These are phyloP conservation scores for Ceratobasidium sp. DNA, from an alignment of 1,284 basidiomycete genomes.

Conservation along the genomic window DNA sequence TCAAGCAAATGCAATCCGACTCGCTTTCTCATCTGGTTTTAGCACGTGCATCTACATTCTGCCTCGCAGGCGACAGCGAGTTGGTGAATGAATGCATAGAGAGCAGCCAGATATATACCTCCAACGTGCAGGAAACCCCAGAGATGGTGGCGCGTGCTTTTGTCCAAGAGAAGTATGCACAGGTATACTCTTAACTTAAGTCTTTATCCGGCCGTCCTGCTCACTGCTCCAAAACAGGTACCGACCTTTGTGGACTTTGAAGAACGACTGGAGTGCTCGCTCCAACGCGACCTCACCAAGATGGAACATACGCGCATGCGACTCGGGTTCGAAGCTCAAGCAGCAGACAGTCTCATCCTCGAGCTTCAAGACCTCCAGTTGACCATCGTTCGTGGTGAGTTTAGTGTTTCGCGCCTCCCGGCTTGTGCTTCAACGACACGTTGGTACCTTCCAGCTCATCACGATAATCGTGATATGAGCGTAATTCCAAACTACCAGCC, in stretches of 20 bases:
- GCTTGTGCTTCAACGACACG: conserved; percentile 2
- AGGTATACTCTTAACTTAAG: conserved; percentile 60
- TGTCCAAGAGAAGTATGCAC: conserved; percentile 80
- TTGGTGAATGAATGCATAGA: conserved; percentile 79
- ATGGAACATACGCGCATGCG: conserved; percentile 86
- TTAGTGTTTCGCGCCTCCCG: neutral
- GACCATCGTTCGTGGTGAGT: conserved; percentile 80
- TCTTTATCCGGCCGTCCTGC: neutral
- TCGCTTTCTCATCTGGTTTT: conserved; percentile 85
- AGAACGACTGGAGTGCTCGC: conserved; percentile 79
- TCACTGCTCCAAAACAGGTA: conserved; percentile 64
- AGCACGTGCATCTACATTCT: conserved; percentile 83
- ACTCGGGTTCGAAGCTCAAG: conserved; percentile 76
- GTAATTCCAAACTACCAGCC: conserved; percentile 85
- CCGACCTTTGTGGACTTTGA: conserved; percentile 84
- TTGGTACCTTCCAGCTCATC: conserved; percentile 58
- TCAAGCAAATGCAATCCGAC: conserved; percentile 87
- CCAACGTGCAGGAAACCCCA: conserved; percentile 68
- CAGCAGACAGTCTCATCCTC: conserved; percentile 76
- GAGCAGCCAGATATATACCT: conserved; percentile 80
- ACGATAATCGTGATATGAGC: conserved; percentile 85
- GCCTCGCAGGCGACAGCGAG: conserved; percentile 78
- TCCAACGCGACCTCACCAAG: conserved; percentile 81
- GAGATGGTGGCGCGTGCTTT: conserved; percentile 84
- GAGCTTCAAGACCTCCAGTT: conserved; percentile 86